Percentiles rank a stretch among this genome's conserved stretches.
These are phyloP conservation scores for Galerina sulciceps DNA, from an alignment of 768 basidiomycete genomes.

Conservation along the genomic window DNA sequence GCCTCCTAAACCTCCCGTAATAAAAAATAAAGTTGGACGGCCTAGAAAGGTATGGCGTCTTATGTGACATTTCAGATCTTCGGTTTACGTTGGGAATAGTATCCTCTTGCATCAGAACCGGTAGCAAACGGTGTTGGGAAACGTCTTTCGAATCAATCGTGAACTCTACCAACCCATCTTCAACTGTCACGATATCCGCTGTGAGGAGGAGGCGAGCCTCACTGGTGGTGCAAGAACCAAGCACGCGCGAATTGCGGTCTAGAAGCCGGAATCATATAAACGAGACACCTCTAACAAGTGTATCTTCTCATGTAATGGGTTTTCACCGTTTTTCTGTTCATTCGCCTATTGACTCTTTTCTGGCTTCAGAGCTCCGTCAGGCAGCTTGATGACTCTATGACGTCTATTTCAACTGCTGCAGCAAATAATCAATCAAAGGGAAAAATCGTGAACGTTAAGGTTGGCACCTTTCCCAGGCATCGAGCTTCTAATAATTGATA, in stretches of 20 bases:
- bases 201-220: slow-evolving; percentile 41
- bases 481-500: background rate
- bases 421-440: slow-evolving; percentile 16
- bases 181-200: slow-evolving; percentile 38
- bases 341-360: slow-evolving; percentile 1
- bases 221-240: slow-evolving; percentile 35
- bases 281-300: slow-evolving; percentile 41
- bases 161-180: slow-evolving; percentile 28
- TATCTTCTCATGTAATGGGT: slow-evolving; percentile 41
- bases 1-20: slow-evolving; percentile 10
- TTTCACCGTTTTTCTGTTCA: background rate
- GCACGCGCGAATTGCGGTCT: slow-evolving; percentile 50
- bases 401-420: slow-evolving; percentile 1
- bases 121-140: slow-evolving; percentile 10
- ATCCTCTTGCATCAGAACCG: slow-evolving; percentile 15
- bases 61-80: background rate
- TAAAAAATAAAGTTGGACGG: slow-evolving; percentile 28
- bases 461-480: slow-evolving; percentile 10
- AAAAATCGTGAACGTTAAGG: slow-evolving; percentile 40
- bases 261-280: slow-evolving; percentile 41
- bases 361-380: slow-evolving; percentile 23
- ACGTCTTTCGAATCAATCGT: slow-evolving; percentile 23
- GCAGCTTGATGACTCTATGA: slow-evolving; percentile 29
- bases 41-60: slow-evolving; percentile 23
- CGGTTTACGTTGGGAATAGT: slow-evolving; percentile 1